Percentiles rank a stretch among this genome's conserved stretches.
phyloP scores from a whole-genome alignment of 2,329 filamentous ascomycete species.

The Neonectria magnoliae region DNA sequence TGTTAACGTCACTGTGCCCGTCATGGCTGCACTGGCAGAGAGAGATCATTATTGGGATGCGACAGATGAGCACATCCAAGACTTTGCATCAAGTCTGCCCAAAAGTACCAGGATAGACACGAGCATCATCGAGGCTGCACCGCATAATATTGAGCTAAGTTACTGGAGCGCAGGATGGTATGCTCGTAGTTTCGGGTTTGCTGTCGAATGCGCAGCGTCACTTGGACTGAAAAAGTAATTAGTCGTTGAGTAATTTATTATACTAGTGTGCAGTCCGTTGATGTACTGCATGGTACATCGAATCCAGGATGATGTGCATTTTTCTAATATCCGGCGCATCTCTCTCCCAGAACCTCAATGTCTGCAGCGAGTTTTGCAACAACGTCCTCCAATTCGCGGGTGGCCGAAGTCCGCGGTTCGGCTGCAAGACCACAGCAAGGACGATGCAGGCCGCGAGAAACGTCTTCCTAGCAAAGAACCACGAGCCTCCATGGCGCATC shows the following conservation, averaged over 20 bases:
- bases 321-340: not conserved
- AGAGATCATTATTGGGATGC: slow-evolving; percentile 32
- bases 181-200: slow-evolving; percentile 35
- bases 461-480: slow-evolving; percentile 16
- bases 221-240: slow-evolving; percentile 8
- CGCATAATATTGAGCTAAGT: slow-evolving; percentile 36
- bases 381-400: slow-evolving; percentile 7
- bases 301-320: not conserved
- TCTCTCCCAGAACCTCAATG: not conserved
- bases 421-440: slow-evolving; percentile 10
- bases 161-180: slow-evolving; percentile 36
- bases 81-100: slow-evolving; percentile 20
- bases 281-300: not conserved
- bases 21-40: slow-evolving; percentile 31
- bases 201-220: slow-evolving; percentile 32
- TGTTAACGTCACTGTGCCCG: slow-evolving; percentile 17
- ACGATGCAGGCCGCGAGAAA: slow-evolving; percentile 18
- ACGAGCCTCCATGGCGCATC: slow-evolving; percentile 21
- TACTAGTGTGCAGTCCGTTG: not conserved
- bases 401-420: slow-evolving; percentile 2
- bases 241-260: not conserved
- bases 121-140: slow-evolving; percentile 30
- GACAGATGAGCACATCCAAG: slow-evolving; percentile 31
- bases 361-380: not conserved
- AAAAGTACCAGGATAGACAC: slow-evolving; percentile 30